A percentile compares a stretch with the other conserved stretches of the same genome.
Evolutionary conservation across 225 moss, liverwort and hornwort species (phyloP).

Genomic region (Rhytidiadelphus loreus): DNA sequence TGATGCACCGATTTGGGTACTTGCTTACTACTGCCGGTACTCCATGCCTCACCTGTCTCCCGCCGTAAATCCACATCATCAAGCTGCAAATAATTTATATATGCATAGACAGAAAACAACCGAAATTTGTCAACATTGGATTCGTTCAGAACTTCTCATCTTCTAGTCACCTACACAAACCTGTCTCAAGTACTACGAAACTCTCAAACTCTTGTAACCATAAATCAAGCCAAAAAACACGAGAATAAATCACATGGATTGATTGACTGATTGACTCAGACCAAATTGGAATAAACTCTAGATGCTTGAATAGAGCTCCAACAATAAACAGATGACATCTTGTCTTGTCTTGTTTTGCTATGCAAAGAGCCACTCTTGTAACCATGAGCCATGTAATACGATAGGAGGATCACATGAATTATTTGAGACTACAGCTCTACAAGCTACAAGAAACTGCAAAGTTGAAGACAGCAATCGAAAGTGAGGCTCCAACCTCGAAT

Average conservation of each 20-base stretch:
- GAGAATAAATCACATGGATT: background rate
- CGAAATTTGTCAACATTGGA: constrained; percentile 2
- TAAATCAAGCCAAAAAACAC: background rate
- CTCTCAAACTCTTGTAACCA: background rate
- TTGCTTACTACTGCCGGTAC: constrained; percentile 4
- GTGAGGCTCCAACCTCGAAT: constrained; percentile 24
- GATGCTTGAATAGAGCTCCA: background rate
- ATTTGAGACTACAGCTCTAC: background rate
- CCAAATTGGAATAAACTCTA: background rate
- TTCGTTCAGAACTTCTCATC: background rate
- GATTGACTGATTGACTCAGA: background rate
- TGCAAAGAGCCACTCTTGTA: background rate
- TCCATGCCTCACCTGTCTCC: constrained; percentile 49
- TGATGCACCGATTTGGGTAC: constrained; percentile 24
- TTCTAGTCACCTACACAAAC: background rate
- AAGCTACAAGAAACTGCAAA: background rate
- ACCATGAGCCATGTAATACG: background rate
- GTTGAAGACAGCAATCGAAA: background rate
- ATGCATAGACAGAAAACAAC: constrained; percentile 24
- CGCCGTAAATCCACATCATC: constrained; percentile 53
- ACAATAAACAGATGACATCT: background rate
- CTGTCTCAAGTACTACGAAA: background rate
- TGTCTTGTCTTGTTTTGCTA: background rate
- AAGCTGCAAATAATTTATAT: constrained; percentile 40
- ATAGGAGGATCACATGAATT: background rate